Conservation (phyloP, 768 basidiomycete species). For the Trametes punicea region DNA sequence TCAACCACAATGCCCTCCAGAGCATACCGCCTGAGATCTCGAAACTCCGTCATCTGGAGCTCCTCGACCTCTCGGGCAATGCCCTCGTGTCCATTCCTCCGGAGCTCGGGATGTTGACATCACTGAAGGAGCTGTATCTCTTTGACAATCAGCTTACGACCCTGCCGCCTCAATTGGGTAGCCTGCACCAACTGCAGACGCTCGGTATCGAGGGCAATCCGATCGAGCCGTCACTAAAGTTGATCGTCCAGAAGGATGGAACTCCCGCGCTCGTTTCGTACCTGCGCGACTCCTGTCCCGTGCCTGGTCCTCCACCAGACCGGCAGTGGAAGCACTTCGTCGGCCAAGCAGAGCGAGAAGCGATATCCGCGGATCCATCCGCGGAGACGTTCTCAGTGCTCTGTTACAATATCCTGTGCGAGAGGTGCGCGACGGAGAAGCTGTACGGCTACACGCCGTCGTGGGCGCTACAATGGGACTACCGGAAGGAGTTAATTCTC, state of each 20-base stretch:
- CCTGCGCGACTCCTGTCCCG: slow-evolving; percentile 91
- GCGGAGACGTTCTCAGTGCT: slow-evolving; percentile 78
- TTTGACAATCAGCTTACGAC: slow-evolving; percentile 93
- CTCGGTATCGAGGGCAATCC: slow-evolving; percentile 98
- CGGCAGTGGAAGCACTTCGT: slow-evolving; percentile 72
- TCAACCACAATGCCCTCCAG: slow-evolving; percentile 89
- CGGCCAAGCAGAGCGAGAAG: slow-evolving; percentile 55
- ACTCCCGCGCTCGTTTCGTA: slow-evolving; percentile 82
- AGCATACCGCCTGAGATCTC: slow-evolving; percentile 80
- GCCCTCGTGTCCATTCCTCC: slow-evolving; percentile 71
- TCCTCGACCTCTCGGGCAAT: slow-evolving; percentile 92
- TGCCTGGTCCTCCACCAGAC: slow-evolving; percentile 75
- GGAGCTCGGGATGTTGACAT: slow-evolving; percentile 87
- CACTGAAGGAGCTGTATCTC: slow-evolving; percentile 86
- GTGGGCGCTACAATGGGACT: slow-evolving; percentile 97
- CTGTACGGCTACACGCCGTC: slow-evolving; percentile 95
- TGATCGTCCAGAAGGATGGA: slow-evolving; percentile 92
- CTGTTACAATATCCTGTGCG: slow-evolving; percentile 94
- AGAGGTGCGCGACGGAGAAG: slow-evolving; percentile 81
- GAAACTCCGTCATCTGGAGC: slow-evolving; percentile 77
- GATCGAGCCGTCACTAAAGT: slow-evolving; percentile 70
- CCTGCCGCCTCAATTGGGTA: slow-evolving; percentile 85
- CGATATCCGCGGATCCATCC: slow-evolving; percentile 55
- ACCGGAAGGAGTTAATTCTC: slow-evolving; percentile 84
- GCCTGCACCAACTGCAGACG: slow-evolving; percentile 86